A percentile compares a stretch with the other conserved stretches of the same genome.
Conservation (phyloP, 441 rosid genomes). For the Hypseocharis bilobata region DNA sequence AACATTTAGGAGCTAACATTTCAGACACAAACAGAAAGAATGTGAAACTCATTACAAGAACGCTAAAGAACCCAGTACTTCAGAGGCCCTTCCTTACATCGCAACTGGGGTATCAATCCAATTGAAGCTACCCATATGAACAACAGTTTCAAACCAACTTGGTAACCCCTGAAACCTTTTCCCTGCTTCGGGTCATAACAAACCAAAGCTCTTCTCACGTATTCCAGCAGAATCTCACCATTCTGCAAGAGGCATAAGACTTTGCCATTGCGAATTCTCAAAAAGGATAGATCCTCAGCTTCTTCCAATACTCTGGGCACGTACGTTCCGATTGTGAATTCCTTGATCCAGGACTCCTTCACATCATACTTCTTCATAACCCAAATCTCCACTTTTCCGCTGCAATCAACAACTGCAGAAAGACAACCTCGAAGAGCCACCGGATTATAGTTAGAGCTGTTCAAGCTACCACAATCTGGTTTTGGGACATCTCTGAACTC, state of each 20-base stretch:
- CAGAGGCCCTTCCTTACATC: neutral
- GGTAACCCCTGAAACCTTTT: slow-evolving; percentile 10
- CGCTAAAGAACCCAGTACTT: neutral
- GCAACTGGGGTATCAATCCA: neutral
- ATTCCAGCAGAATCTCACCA: slow-evolving; percentile 63
- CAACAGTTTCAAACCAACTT: neutral
- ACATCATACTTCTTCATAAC: neutral
- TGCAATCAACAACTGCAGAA: neutral
- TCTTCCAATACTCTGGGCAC: no score
- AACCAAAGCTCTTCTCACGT: slow-evolving; percentile 52
- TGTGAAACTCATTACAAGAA: neutral
- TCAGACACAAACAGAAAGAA: no score
- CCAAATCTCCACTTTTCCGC: neutral
- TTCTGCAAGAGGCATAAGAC: slow-evolving; percentile 27
- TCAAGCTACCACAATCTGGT: neutral
- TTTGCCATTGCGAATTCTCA: no score
- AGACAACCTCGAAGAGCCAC: neutral
- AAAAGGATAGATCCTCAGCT: no score
- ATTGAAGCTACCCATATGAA: neutral
- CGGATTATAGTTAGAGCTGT: neutral
- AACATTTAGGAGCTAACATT: no score
- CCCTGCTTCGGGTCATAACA: slow-evolving; percentile 46
- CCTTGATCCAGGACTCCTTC: neutral
- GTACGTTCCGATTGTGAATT: no score
- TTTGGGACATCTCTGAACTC: neutral